These are phyloP conservation scores for Puccinia triticina DNA, from an alignment of 1,284 basidiomycete genomes.

Conservation along the genomic window DNA sequence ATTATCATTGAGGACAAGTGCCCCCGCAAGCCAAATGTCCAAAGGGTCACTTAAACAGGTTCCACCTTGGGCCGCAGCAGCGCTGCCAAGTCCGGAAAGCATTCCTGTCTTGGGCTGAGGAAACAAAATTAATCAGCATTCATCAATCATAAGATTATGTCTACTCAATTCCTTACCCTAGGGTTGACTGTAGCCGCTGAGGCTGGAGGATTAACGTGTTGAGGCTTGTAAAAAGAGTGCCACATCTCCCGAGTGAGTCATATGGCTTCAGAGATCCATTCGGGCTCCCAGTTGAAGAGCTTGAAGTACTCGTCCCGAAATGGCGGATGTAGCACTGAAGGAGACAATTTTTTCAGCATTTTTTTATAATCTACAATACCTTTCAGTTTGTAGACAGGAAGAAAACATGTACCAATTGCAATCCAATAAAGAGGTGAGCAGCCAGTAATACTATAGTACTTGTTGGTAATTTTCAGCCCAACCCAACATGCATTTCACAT, in stretches of 20 bases:
- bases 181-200: neutral
- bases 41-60: no score
- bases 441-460: constrained; percentile 1
- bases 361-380: neutral
- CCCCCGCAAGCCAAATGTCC: no score
- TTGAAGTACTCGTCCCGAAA: constrained; percentile 10
- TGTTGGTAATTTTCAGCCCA: neutral
- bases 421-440: neutral
- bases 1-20: no score
- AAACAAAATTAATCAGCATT: neutral
- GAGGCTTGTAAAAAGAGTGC: neutral
- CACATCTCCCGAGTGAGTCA: neutral
- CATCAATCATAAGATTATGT: neutral
- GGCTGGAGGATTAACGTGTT: neutral
- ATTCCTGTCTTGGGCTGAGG: constrained; percentile 4
- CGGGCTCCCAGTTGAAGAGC: neutral
- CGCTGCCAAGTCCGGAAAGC: neutral
- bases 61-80: neutral
- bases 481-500: neutral
- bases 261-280: constrained; percentile 5
- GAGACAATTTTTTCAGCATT: neutral
- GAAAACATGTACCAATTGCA: neutral
- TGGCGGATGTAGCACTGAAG: neutral
- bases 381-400: neutral
- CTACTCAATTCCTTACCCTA: neutral